Evolutionary conservation across 441 rosid species (phyloP), one percentile per base, ranked within the genome.

Genomic region (Biscutella auriculata): DNA sequence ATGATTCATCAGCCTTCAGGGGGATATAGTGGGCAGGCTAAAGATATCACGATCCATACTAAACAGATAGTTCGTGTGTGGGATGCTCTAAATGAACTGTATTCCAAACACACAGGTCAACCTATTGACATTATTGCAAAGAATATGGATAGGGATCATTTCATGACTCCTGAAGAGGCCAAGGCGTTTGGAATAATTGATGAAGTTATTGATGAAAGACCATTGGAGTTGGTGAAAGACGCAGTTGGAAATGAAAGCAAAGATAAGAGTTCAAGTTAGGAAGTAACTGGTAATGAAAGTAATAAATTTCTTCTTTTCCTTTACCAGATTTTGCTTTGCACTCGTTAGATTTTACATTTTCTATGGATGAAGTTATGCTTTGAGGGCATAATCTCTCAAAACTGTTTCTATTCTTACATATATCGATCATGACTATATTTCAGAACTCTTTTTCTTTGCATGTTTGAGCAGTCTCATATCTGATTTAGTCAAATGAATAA

Each of bases 1-100:
- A 87, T 89, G 97, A 81, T 94, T 77, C 99, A 89, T 69, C 97
- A 94, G 70, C 99, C 99, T 55, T 89, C 99, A 4, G 99, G 95
- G 35, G 99, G 99, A 11, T 94, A 94, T 62, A 83, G 91, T 28
- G 97, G 96, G 5, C 99, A 93, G 76, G 99, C 95, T 35, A 83
- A 81, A 69, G 99, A 93, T 66, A 76, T 94, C 72, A 82, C 86
- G 3, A 94, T 89, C 66, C 97, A 89, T 53, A 87, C 99, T 0
- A 85, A 87, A 70, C 94, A 94, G 81, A 94, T 94, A 43, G 85
- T 89, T 67, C 82, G 89, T 28, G 76, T 89, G 43, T 89, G 99
- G 97, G 97, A 89, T 67, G 50, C 86, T 0, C 76, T 94, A 61
- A 89, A 89, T 77, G 80, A 67, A 11, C 66, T 93, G 53, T 89